Evolutionary conservation across 345 rosid species (phyloP), one percentile per base, ranked within the genome.

Genomic region (Gossypium sturtianum): DNA sequence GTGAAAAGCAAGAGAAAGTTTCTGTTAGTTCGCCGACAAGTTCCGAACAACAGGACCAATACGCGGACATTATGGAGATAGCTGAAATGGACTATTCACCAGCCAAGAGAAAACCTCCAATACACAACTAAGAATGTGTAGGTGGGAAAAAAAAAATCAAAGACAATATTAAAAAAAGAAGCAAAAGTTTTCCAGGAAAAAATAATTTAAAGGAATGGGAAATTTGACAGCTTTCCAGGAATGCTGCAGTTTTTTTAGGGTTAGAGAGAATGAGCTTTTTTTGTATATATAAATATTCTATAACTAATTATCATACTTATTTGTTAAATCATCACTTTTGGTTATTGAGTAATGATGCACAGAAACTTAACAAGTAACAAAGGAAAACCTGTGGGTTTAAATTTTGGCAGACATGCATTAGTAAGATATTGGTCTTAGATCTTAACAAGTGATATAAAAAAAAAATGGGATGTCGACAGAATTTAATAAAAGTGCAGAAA

Each of bases 41-140:
- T 53, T 71, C 49, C 49, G 19, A 71, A 41, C 49, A 34, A 4
- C 48, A 71, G 48, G 74, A 70, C 17, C 73, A 52, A 12, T 52
- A 70, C 19, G 74, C 63, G 7, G 74, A 71, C 29, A 54, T 51
- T 53, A 69, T 78, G 72, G 82, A 82, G 69, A 76, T 85, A 57
- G 79, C 84, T 1, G 85, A 76, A 68, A 84, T 84, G 87, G 90
- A 87, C 66, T 87, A 87, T 34, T 81, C 90, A 76, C 85, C 88
- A 3, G 87, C 90, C 44, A 83, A 61, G 57, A 81, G 86, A 76
- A 84, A 81, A 77, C 79, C 90, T 69, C 90, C 90, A 19, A 83
- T 87, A 72, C 90, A 87, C 74, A 87, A 87, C 77, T 86, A 70
- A 45, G 71, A 47, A 12, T 22, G 60, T 19, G 27, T 56, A 19